A percentile compares a stretch with the other conserved stretches of the same genome.
Conservation (phyloP, 1,284 basidiomycete species). For the Chalciporus sp. region DNA sequence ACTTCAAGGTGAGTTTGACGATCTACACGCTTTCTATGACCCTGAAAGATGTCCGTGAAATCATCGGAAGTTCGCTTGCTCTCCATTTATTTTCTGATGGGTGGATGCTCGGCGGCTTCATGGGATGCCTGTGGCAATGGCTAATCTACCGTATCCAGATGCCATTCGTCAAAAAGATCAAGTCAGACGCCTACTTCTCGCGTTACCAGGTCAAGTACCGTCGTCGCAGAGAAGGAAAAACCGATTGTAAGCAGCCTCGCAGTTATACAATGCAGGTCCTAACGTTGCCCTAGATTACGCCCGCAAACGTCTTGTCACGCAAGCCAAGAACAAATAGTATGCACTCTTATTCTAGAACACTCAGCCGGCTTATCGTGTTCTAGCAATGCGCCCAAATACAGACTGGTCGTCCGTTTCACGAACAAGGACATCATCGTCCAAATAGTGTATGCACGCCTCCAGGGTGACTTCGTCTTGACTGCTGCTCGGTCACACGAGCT, state of each 20-base stretch:
- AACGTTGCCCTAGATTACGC: constrained; percentile 76
- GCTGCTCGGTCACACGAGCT: constrained; percentile 92
- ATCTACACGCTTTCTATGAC: not conserved
- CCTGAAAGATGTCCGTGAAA: not conserved
- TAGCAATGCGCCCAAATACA: constrained; percentile 96
- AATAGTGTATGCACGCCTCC: constrained; percentile 95
- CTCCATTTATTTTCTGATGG: constrained; percentile 14
- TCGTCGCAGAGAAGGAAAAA: constrained; percentile 95
- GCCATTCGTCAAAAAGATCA: constrained; percentile 89
- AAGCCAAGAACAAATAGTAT: constrained; percentile 99
- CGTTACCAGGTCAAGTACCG: constrained; percentile 98
- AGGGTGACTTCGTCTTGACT: constrained; percentile 93
- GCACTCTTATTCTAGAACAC: constrained; percentile 24
- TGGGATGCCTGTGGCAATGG: constrained; percentile 25
- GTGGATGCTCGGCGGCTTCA: constrained; percentile 26
- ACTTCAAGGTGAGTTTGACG: constrained; percentile 56
- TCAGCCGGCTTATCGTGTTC: constrained; percentile 11
- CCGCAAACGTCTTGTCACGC: constrained; percentile 92
- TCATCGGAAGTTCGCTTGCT: not conserved
- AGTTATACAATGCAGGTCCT: constrained; percentile 8
- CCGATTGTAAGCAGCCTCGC: constrained; percentile 75
- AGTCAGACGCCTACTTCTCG: constrained; percentile 94
- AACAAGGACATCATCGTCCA: constrained; percentile 93
- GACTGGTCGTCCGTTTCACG: constrained; percentile 97
- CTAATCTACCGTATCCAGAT: constrained; percentile 50